A percentile compares a stretch with the other conserved stretches of the same genome.
Evolutionary conservation across 169 alveolate species (phyloP).

Genomic region (Eimeria sp.): DNA sequence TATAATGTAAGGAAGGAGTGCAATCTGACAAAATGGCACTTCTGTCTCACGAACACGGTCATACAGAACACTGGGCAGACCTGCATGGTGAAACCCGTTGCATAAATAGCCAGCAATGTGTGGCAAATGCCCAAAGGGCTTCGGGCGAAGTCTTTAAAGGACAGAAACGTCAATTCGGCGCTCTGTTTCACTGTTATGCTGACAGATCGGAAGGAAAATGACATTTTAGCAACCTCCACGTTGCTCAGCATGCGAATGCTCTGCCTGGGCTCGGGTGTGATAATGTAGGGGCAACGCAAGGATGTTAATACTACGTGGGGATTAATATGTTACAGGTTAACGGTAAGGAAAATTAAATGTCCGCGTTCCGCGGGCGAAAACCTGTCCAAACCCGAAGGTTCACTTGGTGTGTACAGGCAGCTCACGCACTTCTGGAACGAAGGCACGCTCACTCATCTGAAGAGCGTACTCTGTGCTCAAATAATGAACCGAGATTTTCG

Average conservation of each 20-base stretch:
- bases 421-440: background rate
- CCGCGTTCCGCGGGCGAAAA: background rate
- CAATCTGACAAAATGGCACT: conserved; percentile 18
- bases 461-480: background rate
- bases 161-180: conserved; percentile 13
- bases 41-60: background rate
- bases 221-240: conserved; percentile 7
- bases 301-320: no score
- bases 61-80: conserved; percentile 1
- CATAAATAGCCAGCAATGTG: conserved; percentile 69
- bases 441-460: background rate
- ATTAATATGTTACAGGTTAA: background rate
- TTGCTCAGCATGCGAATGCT: background rate
- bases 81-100: conserved; percentile 77
- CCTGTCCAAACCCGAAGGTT: conserved; percentile 2
- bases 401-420: conserved; percentile 44
- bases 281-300: background rate
- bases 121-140: conserved; percentile 81
- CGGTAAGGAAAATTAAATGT: background rate
- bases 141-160: conserved; percentile 61
- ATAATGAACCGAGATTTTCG: background rate
- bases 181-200: conserved; percentile 23
- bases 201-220: conserved; percentile 21
- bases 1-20: conserved; percentile 75
- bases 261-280: background rate